Evolutionary conservation across 2,329 filamentous ascomycete species (phyloP).

Genomic region (Cladosporium austrohemisphaericum): DNA sequence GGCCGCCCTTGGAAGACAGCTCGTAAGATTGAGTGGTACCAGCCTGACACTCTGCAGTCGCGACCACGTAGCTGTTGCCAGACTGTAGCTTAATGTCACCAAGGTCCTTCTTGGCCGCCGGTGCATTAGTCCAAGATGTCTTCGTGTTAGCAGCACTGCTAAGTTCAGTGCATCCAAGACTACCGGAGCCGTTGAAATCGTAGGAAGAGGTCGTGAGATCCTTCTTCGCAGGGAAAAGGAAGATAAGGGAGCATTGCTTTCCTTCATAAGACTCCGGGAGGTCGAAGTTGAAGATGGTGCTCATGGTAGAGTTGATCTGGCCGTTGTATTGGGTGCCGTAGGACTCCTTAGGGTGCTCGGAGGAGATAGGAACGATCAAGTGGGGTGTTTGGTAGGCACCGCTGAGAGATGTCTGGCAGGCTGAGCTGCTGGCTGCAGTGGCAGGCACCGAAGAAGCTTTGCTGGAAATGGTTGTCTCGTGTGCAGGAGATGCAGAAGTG

Average conservation of each 20-base stretch:
- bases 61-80: slow-evolving; percentile 30
- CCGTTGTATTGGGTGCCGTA: slow-evolving; percentile 41
- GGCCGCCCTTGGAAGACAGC: slow-evolving; percentile 19
- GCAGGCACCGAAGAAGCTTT: too few relatives aligned
- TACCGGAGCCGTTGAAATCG: slow-evolving; percentile 38
- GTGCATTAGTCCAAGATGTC: slow-evolving; percentile 22
- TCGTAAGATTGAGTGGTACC: slow-evolving; percentile 24
- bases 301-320: slow-evolving; percentile 37
- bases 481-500: too few relatives aligned
- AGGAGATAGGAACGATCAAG: slow-evolving; percentile 37
- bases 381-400: slow-evolving; percentile 36
- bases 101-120: slow-evolving; percentile 14
- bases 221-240: slow-evolving; percentile 40
- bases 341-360: slow-evolving; percentile 34
- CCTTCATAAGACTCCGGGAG: slow-evolving; percentile 38
- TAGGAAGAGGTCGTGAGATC: slow-evolving; percentile 36
- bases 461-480: too few relatives aligned
- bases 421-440: slow-evolving; percentile 3
- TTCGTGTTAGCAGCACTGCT: slow-evolving; percentile 16
- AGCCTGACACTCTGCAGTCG: slow-evolving; percentile 26
- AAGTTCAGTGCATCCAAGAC: slow-evolving; percentile 32
- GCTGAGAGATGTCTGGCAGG: slow-evolving; percentile 30
- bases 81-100: slow-evolving; percentile 16
- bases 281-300: slow-evolving; percentile 47
- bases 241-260: slow-evolving; percentile 46